Base-by-base conservation (phyloP, 1,284 basidiomycete species). In the Chiua sp. region DNA sequence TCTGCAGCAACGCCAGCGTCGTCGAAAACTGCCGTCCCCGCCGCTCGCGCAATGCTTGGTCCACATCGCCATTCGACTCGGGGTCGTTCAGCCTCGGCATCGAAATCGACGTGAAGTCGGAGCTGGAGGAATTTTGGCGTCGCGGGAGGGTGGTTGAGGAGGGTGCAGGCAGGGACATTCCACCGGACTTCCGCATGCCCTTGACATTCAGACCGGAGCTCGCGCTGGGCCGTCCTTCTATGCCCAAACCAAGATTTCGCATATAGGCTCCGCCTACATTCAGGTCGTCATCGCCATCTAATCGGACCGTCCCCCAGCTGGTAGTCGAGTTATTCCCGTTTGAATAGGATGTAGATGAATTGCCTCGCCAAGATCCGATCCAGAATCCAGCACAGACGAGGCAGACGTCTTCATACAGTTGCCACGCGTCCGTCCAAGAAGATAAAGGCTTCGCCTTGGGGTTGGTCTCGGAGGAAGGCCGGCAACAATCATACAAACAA, bases 381-480 rank as follows among this genome's bases (percentile, higher is more conserved):
- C 89, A 92, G 18, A 92, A 79, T 3, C 88, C 85, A 0, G 90
- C 91, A 67, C 91, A 93, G 53, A 91, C 79, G 47, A 92, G 78
- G 63, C 91, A 93, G 15, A 90, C 87, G 62, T 93, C 91, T 74
- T 93, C 91, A 67, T 93, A 93, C 18, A 92, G 79, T 30, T 84
- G 82, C 90, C 90, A 91, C 12, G 83, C 83, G 62, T 92, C 90
- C n/a, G 84, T 80, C 87, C 87, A 91, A 1, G 80, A 65, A 3
- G 82, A 79, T 33, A 81, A 69, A 1, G 77, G 59, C 53, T 78
- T 81, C 53, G 73, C 67, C 69, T 76, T 80, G 18, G 65, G 28
- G 49, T 66, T 59, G n/a, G 69, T 55, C 49, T 68, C 66, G 11
- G 75, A 63, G 22, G 76, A 69, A 22, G 71, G 73, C 13, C 72